Evolutionary conservation across 805 yeast genomes (phyloP).

Genomic region (Ogataea ramenticola): DNA sequence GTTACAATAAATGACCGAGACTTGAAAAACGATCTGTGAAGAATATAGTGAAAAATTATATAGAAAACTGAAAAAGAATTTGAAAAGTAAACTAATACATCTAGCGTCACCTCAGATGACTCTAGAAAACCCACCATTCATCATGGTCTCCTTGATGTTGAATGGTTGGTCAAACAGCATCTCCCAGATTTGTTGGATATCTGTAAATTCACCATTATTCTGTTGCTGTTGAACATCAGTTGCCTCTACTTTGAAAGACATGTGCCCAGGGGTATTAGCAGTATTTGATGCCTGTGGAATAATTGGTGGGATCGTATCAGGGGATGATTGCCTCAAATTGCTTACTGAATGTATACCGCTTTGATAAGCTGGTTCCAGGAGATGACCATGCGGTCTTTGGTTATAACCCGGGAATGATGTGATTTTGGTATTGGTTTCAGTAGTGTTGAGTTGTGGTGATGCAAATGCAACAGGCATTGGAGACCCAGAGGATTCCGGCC

Average conservation of each 20-base stretch:
- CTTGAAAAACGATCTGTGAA: no score
- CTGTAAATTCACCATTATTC: constrained; percentile 3
- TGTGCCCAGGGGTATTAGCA: no score
- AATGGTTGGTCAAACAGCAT: constrained; percentile 14
- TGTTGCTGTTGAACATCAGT: not conserved
- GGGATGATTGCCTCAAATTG: not conserved
- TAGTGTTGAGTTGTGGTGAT: not conserved
- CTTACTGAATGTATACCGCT: not conserved
- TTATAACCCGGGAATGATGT: not conserved
- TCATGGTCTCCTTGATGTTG: constrained; percentile 11
- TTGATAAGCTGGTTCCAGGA: not conserved
- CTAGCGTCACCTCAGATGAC: no score
- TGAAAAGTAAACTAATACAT: not conserved
- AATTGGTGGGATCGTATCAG: not conserved
- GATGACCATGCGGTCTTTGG: not conserved
- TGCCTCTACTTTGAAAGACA: no score
- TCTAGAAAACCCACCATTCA: constrained; percentile 7
- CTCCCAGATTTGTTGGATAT: constrained; percentile 12
- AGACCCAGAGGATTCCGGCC: not conserved
- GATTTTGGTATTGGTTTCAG: not conserved
- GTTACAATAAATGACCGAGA: constrained; percentile 1
- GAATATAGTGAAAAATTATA: no score
- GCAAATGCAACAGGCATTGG: not conserved
- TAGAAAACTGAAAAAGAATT: no score
- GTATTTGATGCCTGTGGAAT: not conserved